Base-by-base conservation (phyloP, 192 early-diverging fungal genomes). In the Backusella liffmaniae region DNA sequence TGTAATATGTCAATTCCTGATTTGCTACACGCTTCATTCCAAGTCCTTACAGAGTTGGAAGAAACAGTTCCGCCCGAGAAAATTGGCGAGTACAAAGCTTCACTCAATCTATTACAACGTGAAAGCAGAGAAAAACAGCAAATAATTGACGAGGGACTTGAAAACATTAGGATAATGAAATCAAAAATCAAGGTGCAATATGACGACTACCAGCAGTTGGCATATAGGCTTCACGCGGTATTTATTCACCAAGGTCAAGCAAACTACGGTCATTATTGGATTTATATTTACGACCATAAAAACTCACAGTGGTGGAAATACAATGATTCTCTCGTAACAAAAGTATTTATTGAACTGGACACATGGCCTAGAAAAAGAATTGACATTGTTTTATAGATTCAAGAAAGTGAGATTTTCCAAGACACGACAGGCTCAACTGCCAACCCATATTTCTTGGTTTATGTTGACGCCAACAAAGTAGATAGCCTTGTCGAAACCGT, bases 241-340 rank as follows among this genome's bases (percentile, higher is more conserved):
- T 94, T 94, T 80, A 90, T 93, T 62, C 93, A 94, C 68, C 88
- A 87, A 71, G 91, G 91, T n/a, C 79, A 79, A 65, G 84, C 89
- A 49, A 86, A 87, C 6, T 91, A 90, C 84, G 93, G 93, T 1
- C 93, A 94, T 72, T 94, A 94, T 71, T 94, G 93, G 93, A 85
- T 91, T 2, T 93, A 94, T 42, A 86, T 94, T 21, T 82, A 86
- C 12, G 91, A 94, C 71, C 79, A 82, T 37, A 76, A 79, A 15
- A 41, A 80, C 16, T 73, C 83, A 16, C 85, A 90, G 12, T 94
- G 93, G 92, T 80, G 91, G 53, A 91, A 91, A 66, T 94, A 90
- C 59, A 94, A 93, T 70, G 93, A 94, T 75, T 89, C 91, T 8
- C 9, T 80, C n/a, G 90, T 94, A 0, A 83, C 87, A 0, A 88